Base-by-base conservation (phyloP, 768 basidiomycete species). In the Mycena olivaceomarginata region DNA sequence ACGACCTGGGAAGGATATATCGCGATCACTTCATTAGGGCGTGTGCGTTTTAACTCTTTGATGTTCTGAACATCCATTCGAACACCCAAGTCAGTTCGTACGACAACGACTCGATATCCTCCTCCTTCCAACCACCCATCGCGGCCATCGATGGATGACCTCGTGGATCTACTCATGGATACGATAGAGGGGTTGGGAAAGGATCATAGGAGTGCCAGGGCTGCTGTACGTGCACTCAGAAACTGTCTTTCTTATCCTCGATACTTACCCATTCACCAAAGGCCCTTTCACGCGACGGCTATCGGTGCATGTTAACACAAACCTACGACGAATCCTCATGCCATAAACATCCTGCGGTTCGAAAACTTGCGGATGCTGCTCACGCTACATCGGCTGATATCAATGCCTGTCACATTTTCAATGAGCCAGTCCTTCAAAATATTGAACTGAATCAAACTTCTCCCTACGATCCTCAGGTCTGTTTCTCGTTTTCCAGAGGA, bases 41-140 rank as follows among this genome's bases (percentile, higher is more conserved):
- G 15, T 59, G 68, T 70, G 68, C 68, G 68, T 70, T 57, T 68
- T 41, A 45, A 45, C 41, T 43, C 68, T 69, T 57, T 41, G 41
- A 43, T 57, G 53, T 59, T 45, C 68, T 57, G 31, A 15, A 11
- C 40, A 59, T 37, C 25, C 57, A 59, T 59, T 59, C 7, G 25
- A 41, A 62, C 43, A 62, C 10, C 59, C 69, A 60, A 16, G 69
- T 20, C 20, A 70, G 69, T 70, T 39, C 69, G 69, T 46, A 70
- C 57, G 11, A 70, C 69, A 11, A 70, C 43, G 15, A 41, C n/a
- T n/a, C 41, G 31, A 20, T 48, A 20, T 39, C 43, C n/a, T 59
- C 39, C 59, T 31, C 69, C 69, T 62, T 70, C 69, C 22, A 70
- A 70, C 60, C 69, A 70, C 31, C 69, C 69, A 60, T 70, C 69